A percentile compares a stretch with the other conserved stretches of the same genome.
These are phyloP conservation scores for Pseudogymnoascus sp. DNA, from an alignment of 2,329 filamentous ascomycete species.

Conservation along the genomic window DNA sequence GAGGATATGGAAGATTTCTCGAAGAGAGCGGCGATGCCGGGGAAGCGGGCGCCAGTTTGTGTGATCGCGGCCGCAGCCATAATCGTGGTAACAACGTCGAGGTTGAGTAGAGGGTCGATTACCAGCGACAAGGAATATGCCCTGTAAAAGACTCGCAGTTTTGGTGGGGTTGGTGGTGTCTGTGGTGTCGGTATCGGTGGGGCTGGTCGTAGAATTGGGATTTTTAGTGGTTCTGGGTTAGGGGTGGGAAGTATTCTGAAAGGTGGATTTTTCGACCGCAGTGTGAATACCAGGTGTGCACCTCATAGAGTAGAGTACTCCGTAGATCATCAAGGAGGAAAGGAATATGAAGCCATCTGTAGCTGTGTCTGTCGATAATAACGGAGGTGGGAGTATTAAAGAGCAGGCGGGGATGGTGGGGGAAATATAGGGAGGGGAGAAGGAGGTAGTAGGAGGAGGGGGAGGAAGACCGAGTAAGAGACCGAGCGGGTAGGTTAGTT, in stretches of 20 bases:
- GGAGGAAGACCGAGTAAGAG: background rate
- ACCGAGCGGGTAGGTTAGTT: background rate
- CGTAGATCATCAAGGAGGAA: background rate
- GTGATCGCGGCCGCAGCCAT: slow-evolving; percentile 9
- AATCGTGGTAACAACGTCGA: slow-evolving; percentile 6
- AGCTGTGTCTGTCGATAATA: background rate
- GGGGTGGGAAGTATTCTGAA: background rate
- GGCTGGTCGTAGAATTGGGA: background rate
- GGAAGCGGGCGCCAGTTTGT: slow-evolving; percentile 5
- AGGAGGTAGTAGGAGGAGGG: background rate
- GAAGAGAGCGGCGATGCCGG: background rate
- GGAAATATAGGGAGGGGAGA: background rate
- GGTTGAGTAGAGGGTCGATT: slow-evolving; percentile 4
- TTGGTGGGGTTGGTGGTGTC: slow-evolving; percentile 5
- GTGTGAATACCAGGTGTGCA: background rate
- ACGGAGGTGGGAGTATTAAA: background rate
- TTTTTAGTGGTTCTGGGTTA: slow-evolving; percentile 9
- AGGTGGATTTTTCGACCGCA: background rate
- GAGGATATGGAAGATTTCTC: slow-evolving; percentile 1
- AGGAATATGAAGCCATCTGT: slow-evolving; percentile 7
- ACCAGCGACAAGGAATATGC: background rate
- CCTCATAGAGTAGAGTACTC: background rate
- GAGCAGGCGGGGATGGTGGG: background rate
- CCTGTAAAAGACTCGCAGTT: slow-evolving; percentile 7
- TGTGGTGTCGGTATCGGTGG: slow-evolving; percentile 1